Evolutionary conservation across 305 asterid genomes (phyloP).

Genomic region (Withania somnifera): DNA sequence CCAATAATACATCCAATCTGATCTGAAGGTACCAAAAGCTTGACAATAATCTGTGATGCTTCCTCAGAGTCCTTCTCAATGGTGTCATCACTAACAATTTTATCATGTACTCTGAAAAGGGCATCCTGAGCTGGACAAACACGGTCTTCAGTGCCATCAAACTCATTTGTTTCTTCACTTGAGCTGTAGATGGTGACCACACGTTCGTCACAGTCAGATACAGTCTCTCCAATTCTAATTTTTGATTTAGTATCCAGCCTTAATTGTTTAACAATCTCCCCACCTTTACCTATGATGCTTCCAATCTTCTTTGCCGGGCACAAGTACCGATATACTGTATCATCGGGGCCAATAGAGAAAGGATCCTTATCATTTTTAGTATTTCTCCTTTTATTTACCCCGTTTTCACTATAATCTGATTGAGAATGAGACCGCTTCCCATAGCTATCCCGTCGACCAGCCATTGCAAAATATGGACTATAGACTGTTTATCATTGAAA

Average conservation of each 20-base stretch:
- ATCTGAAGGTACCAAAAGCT: constrained; percentile 71
- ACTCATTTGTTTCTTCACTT: constrained; percentile 62
- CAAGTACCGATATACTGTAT: constrained; percentile 66
- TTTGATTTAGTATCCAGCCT: constrained; percentile 62
- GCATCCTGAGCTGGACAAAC: constrained; percentile 76
- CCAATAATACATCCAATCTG: constrained; percentile 78
- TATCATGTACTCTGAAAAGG: constrained; percentile 62
- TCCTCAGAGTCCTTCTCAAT: constrained; percentile 44
- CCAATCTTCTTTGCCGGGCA: constrained; percentile 71
- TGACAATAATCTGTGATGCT: constrained; percentile 39
- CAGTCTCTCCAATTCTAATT: constrained; percentile 73
- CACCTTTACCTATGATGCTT: constrained; percentile 77
- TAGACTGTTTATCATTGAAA: neutral
- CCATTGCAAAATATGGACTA: constrained; percentile 22
- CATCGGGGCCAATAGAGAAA: constrained; percentile 52
- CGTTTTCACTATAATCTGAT: constrained; percentile 44
- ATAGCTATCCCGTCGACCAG: constrained; percentile 53
- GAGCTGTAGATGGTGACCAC: constrained; percentile 61
- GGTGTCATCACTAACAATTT: constrained; percentile 53
- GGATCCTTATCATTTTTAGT: constrained; percentile 46
- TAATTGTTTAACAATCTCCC: constrained; percentile 74
- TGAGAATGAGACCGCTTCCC: constrained; percentile 70
- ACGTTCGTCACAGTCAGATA: constrained; percentile 64
- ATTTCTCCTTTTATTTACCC: constrained; percentile 51
- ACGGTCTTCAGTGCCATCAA: constrained; percentile 33